Evolutionary conservation across 78 protist genomes (phyloP).

Genomic region (Dictyostelium intermedium): DNA sequence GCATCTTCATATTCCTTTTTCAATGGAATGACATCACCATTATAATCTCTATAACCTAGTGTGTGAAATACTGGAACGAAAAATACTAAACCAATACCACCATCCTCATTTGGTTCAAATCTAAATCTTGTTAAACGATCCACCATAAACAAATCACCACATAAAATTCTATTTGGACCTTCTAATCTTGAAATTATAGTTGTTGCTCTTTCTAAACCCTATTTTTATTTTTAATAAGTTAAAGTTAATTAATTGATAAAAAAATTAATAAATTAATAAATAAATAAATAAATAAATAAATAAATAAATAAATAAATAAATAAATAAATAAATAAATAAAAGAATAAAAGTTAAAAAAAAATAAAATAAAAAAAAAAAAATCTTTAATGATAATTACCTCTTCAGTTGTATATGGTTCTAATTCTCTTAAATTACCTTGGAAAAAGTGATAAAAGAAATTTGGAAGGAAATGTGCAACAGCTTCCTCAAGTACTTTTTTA

Average conservation of each 20-base stretch:
- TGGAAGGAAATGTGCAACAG: background rate
- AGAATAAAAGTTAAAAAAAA: no score
- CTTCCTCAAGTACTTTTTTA: background rate
- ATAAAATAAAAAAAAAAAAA: no score
- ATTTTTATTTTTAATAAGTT: no score
- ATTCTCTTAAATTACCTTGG: slow-evolving; percentile 26
- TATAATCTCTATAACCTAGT: background rate
- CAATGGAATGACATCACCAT: background rate
- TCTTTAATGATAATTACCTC: background rate
- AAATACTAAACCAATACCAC: background rate
- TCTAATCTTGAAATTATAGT: background rate
- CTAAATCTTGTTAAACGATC: background rate
- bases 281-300: background rate
- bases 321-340: no score
- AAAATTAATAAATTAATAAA: background rate
- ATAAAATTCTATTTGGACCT: background rate
- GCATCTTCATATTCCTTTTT: background rate
- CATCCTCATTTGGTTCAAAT: background rate
- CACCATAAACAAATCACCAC: background rate
- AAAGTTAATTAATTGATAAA: background rate
- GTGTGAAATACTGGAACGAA: background rate
- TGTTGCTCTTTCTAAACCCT: background rate
- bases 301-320: no score
- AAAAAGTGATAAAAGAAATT: background rate
- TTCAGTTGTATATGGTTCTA: background rate